Base-by-base conservation (phyloP, 805 yeast genomes). In the Metschnikowia lachancei region DNA sequence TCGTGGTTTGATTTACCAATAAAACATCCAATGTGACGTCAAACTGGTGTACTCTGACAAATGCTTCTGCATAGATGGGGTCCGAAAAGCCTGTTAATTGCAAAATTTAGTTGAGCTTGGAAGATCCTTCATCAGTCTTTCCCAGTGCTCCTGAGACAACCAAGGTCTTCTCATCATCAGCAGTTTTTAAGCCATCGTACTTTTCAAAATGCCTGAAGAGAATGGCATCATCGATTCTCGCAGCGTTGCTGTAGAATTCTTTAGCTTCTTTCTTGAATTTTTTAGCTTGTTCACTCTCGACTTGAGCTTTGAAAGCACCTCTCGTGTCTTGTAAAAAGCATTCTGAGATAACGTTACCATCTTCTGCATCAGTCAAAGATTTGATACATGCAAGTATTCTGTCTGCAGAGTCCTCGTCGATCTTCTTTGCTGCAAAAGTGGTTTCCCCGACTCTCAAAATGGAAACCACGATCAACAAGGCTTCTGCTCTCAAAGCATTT, bases 81-180 rank as follows among this genome's bases (percentile, higher is more conserved):
- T 94, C 99, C 0, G 97, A 87, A 67, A 90, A 94, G 14, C 99
- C 99, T n/a, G 99, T 92, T 56, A 94, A 78, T 64, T 88, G 98
- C 41, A 89, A 83, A 59, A 95, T 87, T 66, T 88, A 90, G 66
- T 82, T 85, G 61, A 94, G 77, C 68, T 88, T 85, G 1, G 97
- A 89, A 5, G 87, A 74, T 51, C 83, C 70, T 39, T 81, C 80
- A 58, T 78, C 86, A 51, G 73, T 74, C 53, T 76, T 78, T 6
- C 76, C 65, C 26, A 74, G 70, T 22, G 75, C 69, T 30, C 75
- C 78, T 4, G 78, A 64, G 4, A 87, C 85, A 47, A 79, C 73
- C 10, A 75, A 63, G 38, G 83, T 63, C 57, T 87, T 94, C 20
- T 72, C 72, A 43, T 77, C 82, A 31, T 39, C 69, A 13, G 62